phyloP scores from a whole-genome alignment of 345 rosid genomes.

The Pistacia integerrima region DNA sequence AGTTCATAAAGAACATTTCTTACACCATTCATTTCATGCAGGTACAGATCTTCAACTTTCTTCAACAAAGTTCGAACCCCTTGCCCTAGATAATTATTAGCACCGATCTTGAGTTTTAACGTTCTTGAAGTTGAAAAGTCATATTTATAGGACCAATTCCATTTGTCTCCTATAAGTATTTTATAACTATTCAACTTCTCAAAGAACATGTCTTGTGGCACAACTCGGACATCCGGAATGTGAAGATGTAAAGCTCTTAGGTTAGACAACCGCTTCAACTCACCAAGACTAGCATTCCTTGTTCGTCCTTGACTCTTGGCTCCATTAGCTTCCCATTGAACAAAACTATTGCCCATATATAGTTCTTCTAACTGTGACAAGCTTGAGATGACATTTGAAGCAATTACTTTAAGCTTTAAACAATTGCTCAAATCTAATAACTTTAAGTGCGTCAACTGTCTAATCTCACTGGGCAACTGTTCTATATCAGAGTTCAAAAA shows the following conservation, averaged over 20 bases:
- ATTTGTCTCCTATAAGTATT: background rate
- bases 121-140: background rate
- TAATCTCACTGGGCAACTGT: slow-evolving; percentile 15
- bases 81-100: too few relatives aligned
- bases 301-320: too few relatives aligned
- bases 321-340: slow-evolving; percentile 24
- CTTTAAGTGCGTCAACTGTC: slow-evolving; percentile 17
- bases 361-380: slow-evolving; percentile 29
- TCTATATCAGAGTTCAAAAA: slow-evolving; percentile 2
- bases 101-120: too few relatives aligned
- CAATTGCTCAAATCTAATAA: slow-evolving; percentile 24
- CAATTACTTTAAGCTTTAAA: slow-evolving; percentile 16
- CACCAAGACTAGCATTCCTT: slow-evolving; percentile 21
- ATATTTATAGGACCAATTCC: background rate
- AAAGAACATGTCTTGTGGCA: slow-evolving; percentile 11
- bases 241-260: background rate
- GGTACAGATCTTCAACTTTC: too few relatives aligned
- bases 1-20: too few relatives aligned
- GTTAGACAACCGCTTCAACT: slow-evolving; percentile 21
- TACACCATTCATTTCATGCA: too few relatives aligned
- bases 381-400: slow-evolving; percentile 17
- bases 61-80: too few relatives aligned
- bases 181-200: background rate
- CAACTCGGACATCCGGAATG: background rate
- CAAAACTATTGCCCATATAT: slow-evolving; percentile 10